Base-by-base conservation (phyloP, 139 green algal species). In the Haematococcus sp. region DNA sequence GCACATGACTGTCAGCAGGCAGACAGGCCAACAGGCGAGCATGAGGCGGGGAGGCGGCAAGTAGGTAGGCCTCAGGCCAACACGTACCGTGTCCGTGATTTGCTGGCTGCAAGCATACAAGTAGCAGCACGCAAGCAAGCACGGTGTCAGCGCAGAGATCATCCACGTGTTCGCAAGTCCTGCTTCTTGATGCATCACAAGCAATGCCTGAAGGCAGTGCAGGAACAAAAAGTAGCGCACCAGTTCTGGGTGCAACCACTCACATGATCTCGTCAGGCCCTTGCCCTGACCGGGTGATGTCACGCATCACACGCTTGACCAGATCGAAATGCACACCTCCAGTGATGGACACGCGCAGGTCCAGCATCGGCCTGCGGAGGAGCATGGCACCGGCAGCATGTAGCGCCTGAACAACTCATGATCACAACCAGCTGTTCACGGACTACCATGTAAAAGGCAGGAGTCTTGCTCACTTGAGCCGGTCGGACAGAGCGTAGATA, bases 321-420 rank as follows among this genome's bases (percentile, higher is more conserved):
- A 99, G 87, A 83, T 98, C 95, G 80, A 98, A 97, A 84, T 98
- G 95, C 58, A 99, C 94, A 2, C 95, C 95, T n/a, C 95, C 91
- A 17, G 69, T 88, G 70, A 98, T 93, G 82, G 79, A 91, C 40
- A 98, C 93, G 1, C 91, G 81, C 75, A 98, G 78, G 83, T 98
- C 93, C 74, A 97, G 82, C 69, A 93, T 52, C 9, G 81, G 83
- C n/a, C 87, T 78, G 73, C 73, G 46, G 22, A 63, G 73, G n/a
- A 68, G 65, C 58, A 80, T 59, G 34, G n/a, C n/a, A n/a, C n/a
- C n/a, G n/a, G n/a, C n/a, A n/a, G n/a, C n/a, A n/a, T n/a, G n/a
- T n/a, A 27, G 17, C 23, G n/a, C 9, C 63, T 54, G 7, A 54
- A 20, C 55, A 27, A n/a, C 72, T 89, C 81, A 92, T 83, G 68